A percentile compares a stretch with the other conserved stretches of the same genome.
These are phyloP conservation scores for Aureobasidium subglaciale DNA, from an alignment of 2,329 filamentous ascomycete genomes.

Conservation along the genomic window DNA sequence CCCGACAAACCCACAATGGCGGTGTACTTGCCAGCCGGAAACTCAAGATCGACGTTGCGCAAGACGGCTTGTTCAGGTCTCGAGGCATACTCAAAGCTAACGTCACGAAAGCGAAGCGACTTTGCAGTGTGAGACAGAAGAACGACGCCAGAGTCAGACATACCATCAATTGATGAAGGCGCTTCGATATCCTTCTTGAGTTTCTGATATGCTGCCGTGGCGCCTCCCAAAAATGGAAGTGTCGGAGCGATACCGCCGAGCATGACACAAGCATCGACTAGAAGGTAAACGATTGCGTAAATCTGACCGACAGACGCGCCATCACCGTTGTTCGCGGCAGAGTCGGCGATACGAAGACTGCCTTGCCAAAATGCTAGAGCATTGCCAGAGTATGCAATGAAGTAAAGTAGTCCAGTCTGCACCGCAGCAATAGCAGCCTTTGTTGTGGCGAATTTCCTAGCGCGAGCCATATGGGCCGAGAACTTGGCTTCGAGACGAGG, in stretches of 20 bases:
- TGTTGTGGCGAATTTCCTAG: neutral
- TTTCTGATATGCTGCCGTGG: neutral
- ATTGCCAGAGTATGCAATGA: neutral
- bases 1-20: slow-evolving; percentile 40
- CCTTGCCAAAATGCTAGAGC: neutral
- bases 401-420: neutral
- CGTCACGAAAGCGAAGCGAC: slow-evolving; percentile 49
- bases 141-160: neutral
- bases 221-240: neutral
- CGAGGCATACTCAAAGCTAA: slow-evolving; percentile 65
- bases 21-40: slow-evolving; percentile 35
- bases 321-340: neutral
- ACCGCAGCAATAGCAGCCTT: neutral
- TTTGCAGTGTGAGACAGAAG: neutral
- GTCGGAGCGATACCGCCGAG: neutral
- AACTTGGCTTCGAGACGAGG: neutral
- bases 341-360: neutral
- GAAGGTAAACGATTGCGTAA: neutral
- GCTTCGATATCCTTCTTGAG: neutral
- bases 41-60: slow-evolving; percentile 26
- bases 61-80: slow-evolving; percentile 32
- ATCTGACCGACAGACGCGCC: neutral
- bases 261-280: neutral
- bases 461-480: neutral
- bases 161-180: neutral